Evolutionary conservation across 2,329 filamentous ascomycete species (phyloP).

Genomic region (Zelopaecilomyces penicillatus): DNA sequence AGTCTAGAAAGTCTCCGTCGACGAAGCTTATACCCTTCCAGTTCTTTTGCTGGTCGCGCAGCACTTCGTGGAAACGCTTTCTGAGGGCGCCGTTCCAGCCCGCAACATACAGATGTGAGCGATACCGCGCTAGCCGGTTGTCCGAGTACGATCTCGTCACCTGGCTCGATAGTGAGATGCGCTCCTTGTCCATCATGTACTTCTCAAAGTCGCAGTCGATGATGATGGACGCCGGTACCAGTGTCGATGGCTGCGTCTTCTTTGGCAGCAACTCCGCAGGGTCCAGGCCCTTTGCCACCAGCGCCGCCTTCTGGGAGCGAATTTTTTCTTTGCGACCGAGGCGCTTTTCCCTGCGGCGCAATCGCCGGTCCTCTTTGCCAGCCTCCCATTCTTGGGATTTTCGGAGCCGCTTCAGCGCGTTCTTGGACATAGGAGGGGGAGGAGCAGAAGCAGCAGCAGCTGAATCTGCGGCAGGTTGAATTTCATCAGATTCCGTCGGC

Average conservation of each 20-base stretch:
- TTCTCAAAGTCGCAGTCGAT: slow-evolving; percentile 90
- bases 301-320: slow-evolving; percentile 40
- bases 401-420: slow-evolving; percentile 70
- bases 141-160: slow-evolving; percentile 85
- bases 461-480: not conserved
- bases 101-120: slow-evolving; percentile 66
- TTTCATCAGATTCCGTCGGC: not conserved
- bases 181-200: slow-evolving; percentile 80
- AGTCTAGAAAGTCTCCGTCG: slow-evolving; percentile 64
- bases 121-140: slow-evolving; percentile 61
- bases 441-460: slow-evolving; percentile 6
- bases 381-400: slow-evolving; percentile 70
- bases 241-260: slow-evolving; percentile 31
- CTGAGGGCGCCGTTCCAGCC: slow-evolving; percentile 70
- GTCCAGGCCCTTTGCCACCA: slow-evolving; percentile 40
- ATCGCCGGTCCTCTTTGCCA: slow-evolving; percentile 50
- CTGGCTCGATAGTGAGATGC: slow-evolving; percentile 74
- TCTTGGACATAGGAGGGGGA: slow-evolving; percentile 60
- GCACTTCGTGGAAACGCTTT: slow-evolving; percentile 68
- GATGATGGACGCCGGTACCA: slow-evolving; percentile 70
- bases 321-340: slow-evolving; percentile 38
- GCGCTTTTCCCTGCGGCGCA: slow-evolving; percentile 46
- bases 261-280: slow-evolving; percentile 25
- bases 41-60: slow-evolving; percentile 60
- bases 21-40: slow-evolving; percentile 76